Evolutionary conservation across 106 monocot genomes (phyloP).

Genomic region (Narthecium ossifragum): DNA sequence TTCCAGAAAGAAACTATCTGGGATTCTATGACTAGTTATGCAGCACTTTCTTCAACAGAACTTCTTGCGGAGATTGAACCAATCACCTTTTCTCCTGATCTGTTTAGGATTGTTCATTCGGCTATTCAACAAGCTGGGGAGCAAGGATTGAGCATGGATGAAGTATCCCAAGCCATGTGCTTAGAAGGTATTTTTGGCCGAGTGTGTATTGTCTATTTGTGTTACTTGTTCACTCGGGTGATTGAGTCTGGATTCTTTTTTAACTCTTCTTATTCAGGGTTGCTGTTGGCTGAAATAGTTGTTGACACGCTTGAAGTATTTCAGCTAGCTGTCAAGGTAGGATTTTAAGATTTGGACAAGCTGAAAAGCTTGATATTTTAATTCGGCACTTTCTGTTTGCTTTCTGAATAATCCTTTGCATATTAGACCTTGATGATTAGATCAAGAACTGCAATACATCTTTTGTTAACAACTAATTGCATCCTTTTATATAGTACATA

Average conservation of each 20-base stretch:
- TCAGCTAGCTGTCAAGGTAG: slow-evolving; percentile 63
- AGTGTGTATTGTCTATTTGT: too few relatives aligned
- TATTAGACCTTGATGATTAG: too few relatives aligned
- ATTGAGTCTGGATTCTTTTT: not conserved
- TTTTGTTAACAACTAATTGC: too few relatives aligned
- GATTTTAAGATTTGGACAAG: not conserved
- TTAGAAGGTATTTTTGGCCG: slow-evolving; percentile 44
- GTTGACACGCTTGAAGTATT: slow-evolving; percentile 55
- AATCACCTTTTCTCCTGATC: slow-evolving; percentile 26
- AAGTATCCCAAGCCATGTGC: slow-evolving; percentile 33
- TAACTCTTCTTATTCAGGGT: slow-evolving; percentile 19
- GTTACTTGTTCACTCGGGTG: too few relatives aligned
- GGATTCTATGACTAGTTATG: slow-evolving; percentile 50
- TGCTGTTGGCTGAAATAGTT: slow-evolving; percentile 28
- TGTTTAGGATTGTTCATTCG: slow-evolving; percentile 42
- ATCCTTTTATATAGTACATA: too few relatives aligned
- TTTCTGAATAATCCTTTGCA: too few relatives aligned
- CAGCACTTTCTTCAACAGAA: slow-evolving; percentile 19
- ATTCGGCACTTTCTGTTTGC: too few relatives aligned
- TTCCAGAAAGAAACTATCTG: slow-evolving; percentile 26
- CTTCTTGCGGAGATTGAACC: slow-evolving; percentile 5
- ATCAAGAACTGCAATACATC: too few relatives aligned
- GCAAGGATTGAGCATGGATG: slow-evolving; percentile 67
- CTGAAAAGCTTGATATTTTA: too few relatives aligned
- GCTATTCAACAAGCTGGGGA: slow-evolving; percentile 62